Conservation (phyloP, 305 asterid genomes). For the Fraxinus albicans region DNA sequence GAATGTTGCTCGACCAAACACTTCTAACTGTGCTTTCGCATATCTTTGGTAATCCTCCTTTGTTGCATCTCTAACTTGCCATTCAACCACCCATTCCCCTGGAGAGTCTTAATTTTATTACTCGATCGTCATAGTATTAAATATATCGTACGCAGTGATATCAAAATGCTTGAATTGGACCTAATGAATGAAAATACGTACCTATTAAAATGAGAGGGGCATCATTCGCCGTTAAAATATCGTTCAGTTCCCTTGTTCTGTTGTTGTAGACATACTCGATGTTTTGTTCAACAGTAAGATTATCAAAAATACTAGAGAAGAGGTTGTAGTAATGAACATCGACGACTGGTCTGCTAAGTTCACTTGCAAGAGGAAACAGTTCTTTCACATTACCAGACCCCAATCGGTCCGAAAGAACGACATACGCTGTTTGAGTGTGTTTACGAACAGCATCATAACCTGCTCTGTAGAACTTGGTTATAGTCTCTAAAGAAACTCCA, state of each 20-base stretch:
- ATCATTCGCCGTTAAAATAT: conserved; percentile 46
- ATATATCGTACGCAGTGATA: background rate
- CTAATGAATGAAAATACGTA: conserved; percentile 9
- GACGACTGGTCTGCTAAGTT: conserved; percentile 42
- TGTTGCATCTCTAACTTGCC: conserved; percentile 43
- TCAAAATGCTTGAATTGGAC: background rate
- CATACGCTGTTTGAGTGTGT: conserved; percentile 41
- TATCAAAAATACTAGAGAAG: conserved; percentile 36
- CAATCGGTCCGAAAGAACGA: conserved; percentile 47
- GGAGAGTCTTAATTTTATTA: background rate
- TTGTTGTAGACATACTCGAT: conserved; percentile 48
- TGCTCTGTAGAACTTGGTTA: conserved; percentile 35
- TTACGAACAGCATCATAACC: conserved; percentile 46
- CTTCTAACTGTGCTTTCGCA: conserved; percentile 53
- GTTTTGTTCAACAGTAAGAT: conserved; percentile 46
- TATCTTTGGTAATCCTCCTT: conserved; percentile 52
- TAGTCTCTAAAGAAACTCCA: conserved; percentile 35
- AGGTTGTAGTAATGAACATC: conserved; percentile 75
- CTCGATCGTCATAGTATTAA: background rate
- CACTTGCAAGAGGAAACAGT: conserved; percentile 42
- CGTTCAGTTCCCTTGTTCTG: conserved; percentile 38
- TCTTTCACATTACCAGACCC: conserved; percentile 42
- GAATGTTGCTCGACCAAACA: conserved; percentile 50
- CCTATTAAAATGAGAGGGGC: conserved; percentile 60
- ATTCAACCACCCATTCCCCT: conserved; percentile 75